Percentiles rank a stretch among this genome's conserved stretches.
phyloP scores from a whole-genome alignment of 345 rosid genomes.

The Geranium rotundifolium region DNA sequence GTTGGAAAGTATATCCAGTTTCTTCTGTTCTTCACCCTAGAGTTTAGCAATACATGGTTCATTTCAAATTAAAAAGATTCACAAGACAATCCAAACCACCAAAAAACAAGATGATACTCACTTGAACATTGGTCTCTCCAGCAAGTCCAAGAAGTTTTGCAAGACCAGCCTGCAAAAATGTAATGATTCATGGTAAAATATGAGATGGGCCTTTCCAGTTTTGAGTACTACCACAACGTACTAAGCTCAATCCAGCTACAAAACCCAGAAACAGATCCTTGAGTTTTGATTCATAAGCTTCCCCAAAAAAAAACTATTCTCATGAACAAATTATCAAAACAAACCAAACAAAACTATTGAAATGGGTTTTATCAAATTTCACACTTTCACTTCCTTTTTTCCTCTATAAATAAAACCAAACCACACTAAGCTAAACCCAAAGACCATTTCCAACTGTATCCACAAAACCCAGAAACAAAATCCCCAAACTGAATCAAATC shows the following conservation, averaged over 20 bases:
- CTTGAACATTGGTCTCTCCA: slow-evolving; percentile 96
- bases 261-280: background rate
- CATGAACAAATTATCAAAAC: too few relatives aligned
- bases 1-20: slow-evolving; percentile 89
- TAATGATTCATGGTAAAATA: background rate
- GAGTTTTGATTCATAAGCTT: background rate
- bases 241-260: too few relatives aligned
- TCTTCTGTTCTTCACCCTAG: slow-evolving; percentile 98
- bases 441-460: too few relatives aligned
- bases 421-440: too few relatives aligned
- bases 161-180: slow-evolving; percentile 73
- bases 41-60: slow-evolving; percentile 3
- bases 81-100: background rate
- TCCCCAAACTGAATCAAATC: too few relatives aligned
- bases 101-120: slow-evolving; percentile 9
- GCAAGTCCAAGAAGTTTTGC: slow-evolving; percentile 94
- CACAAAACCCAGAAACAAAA: background rate
- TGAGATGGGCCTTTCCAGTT: too few relatives aligned
- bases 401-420: too few relatives aligned
- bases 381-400: too few relatives aligned
- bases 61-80: background rate
- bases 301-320: background rate
- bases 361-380: too few relatives aligned
- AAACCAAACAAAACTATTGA: too few relatives aligned
- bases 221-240: too few relatives aligned